A percentile compares a stretch with the other conserved stretches of the same genome.
Evolutionary conservation across 164 flowering plant species (phyloP).

Genomic region (Stephania yunnanensis): DNA sequence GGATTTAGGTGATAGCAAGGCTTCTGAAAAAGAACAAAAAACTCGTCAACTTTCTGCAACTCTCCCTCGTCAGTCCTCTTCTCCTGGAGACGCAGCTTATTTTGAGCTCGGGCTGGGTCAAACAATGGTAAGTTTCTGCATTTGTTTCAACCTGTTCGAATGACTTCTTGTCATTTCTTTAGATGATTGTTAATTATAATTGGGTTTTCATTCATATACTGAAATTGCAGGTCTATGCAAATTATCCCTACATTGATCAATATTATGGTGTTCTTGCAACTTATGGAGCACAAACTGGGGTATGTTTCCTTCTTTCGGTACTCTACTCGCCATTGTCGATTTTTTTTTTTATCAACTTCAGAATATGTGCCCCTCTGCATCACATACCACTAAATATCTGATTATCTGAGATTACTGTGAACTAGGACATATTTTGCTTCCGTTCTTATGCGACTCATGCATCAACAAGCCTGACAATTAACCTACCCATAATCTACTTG

Average conservation of each 20-base stretch:
- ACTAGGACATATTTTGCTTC: background rate
- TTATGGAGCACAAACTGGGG: conserved; percentile 55
- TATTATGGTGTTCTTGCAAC: conserved; percentile 52
- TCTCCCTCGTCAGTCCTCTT: conserved; percentile 32
- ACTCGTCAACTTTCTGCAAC: conserved; percentile 25
- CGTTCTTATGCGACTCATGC: background rate
- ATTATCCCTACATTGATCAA: conserved; percentile 52
- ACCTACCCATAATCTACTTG: background rate
- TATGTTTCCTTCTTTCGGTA: conserved; percentile 19
- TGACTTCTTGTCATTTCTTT: background rate
- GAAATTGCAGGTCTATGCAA: conserved; percentile 38
- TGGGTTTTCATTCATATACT: conserved; percentile 7
- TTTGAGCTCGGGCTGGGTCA: conserved; percentile 61
- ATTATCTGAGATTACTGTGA: too few relatives aligned
- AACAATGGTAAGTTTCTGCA: conserved; percentile 39
- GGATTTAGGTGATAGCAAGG: conserved; percentile 34
- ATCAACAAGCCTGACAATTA: background rate
- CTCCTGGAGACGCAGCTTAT: conserved; percentile 31
- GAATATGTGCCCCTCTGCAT: too few relatives aligned
- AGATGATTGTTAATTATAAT: conserved; percentile 7
- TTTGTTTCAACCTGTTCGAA: background rate
- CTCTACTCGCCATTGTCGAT: too few relatives aligned
- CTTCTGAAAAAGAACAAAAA: conserved; percentile 36
- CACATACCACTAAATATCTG: too few relatives aligned
- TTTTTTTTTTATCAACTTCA: too few relatives aligned